Evolutionary conservation across 106 monocot species (phyloP), one percentile per base, ranked within the genome.

Genomic region (Dendrobium chrysotoxum): DNA sequence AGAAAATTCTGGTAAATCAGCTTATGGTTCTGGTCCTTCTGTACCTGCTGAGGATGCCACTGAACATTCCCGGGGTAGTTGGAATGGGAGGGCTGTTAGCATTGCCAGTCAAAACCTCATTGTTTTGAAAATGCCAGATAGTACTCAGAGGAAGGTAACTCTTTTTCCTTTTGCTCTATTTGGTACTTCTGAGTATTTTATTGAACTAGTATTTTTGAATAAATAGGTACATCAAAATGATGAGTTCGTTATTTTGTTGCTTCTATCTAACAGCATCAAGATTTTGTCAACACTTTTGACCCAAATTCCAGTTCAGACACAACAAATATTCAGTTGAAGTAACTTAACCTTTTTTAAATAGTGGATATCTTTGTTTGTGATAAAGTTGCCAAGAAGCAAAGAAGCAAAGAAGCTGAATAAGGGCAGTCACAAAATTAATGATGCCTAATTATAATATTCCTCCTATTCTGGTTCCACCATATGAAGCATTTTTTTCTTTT

Each of bases 71-170:
- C 85, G 90, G 77, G 92, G 75, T 81, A 87, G 86, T 87, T 91
- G 89, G 89, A 94, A 76, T 80, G 44, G 78, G 53, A 92, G 86
- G 81, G 77, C 82, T 28, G 53, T 70, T 18, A 88, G 58, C 30
- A 64, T 38, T 66, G 80, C 75, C 76, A 82, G 78, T 28, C 85
- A 78, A 73, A 86, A 50, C 40, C 80, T 72, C 7, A 6, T 72
- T 31, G 72, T 78, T 26, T 71, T 83, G 55, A 92, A 90, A 72
- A 89, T 91, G 89, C 84, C 89, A 42, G 98, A 95, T 50, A 86
- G 82, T 72, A 85, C 85, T 53, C 98, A 93, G 77, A 86, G 98
- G 80, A 98, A 98, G 92, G 98, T 98, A 85, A 21, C 54, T 78
- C 64, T 16, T 57, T 40, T 58, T 71, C 5, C 41, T 85, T 30